Base-by-base conservation (phyloP, 1,284 basidiomycete species). In the Schizophyllum amplum region DNA sequence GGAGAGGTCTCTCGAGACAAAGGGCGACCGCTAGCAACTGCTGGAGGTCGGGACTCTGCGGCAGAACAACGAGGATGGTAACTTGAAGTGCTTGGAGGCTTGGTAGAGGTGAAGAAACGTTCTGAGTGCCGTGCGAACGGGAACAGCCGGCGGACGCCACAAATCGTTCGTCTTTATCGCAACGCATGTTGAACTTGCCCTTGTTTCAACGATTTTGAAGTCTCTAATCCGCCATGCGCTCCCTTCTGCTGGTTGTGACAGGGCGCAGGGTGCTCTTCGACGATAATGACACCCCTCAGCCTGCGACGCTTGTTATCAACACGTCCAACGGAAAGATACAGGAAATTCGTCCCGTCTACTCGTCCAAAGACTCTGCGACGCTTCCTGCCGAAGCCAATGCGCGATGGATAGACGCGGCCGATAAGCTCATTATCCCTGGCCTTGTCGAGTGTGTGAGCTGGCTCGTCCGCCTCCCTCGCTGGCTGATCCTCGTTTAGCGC, bases 371-470 rank as follows among this genome's bases (percentile, higher is more conserved):
- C 53, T 71, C 52, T 1, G 59, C 58, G 15, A 57, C 75, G 47
- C 74, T 78, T 46, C 61, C 68, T 27, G 67, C 68, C 57, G 62
- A 71, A 33, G 60, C 67, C 11, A 69, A 74, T 50, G 72, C 70
- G 20, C 68, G 77, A 55, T 83, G 79, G 73, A 67, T 87, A 57
- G 87, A 93, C 66, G 80, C 78, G 4, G 85, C 82, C 13, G 74
- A 86, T 58, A 75, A 76, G 57, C 71, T 83, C 55, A 74, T 97
- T 27, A 76, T 97, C 2, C 94, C 94, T 1, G 94, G 92, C 20
- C 77, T 94, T 20, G 85, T 95, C 53, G 91, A 90, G 91, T 92
- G 66, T 63, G 86, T 78, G n/a, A 47, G 55, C 27, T 58, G 51
- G 50, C 26, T 55, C 50, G 27, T 26, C 47, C 26, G 58, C 25